Evolutionary conservation across 306 rosid genomes (phyloP), one percentile per base, ranked within the genome.

Genomic region (Abrus precatorius): DNA sequence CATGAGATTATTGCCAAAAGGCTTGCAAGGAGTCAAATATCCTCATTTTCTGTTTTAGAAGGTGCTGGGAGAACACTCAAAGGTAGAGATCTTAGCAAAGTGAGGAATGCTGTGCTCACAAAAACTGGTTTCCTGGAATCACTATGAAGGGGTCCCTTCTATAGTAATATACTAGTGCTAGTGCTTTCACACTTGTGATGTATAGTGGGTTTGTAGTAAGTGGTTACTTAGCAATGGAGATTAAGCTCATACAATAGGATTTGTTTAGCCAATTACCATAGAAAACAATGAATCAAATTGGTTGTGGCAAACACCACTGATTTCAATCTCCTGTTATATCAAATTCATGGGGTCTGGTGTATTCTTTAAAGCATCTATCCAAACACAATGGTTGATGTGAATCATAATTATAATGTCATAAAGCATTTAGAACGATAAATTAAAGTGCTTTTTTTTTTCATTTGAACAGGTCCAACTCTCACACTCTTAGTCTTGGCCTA

Each of bases 41-140:
- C 98, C 7, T 91, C 97, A 3, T 94, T 91, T 84, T 93, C 98
- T 38, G 98, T 94, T n/a, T 79, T 87, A 53, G 98, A 94, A 90
- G 98, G 98, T 47, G 87, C 82, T 81, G 98, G 98, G 20, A 94
- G 98, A 64, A 94, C 98, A 44, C 92, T 94, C 5, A 94, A 94
- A 74, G 98, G 98, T 29, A 90, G 97, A 76, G 97, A 94, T 72
- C 91, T 94, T 6, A 94, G 96, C 90, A 89, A 89, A 87, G 91
- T 94, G 55, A 91, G 98, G 72, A 90, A 92, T 84, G 92, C 92
- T 82, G 81, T 92, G 7, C 85, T 94, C 68, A 74, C 85, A 20
- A 88, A 72, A 84, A 94, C 98, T 66, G 98, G 98, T 10, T 94
- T 94, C 55, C 90, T 94, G 75, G 97, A 92, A 82, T 90, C 84